Conservation (phyloP, 176 grass and related monocot species). For the Saccharum spontaneum region DNA sequence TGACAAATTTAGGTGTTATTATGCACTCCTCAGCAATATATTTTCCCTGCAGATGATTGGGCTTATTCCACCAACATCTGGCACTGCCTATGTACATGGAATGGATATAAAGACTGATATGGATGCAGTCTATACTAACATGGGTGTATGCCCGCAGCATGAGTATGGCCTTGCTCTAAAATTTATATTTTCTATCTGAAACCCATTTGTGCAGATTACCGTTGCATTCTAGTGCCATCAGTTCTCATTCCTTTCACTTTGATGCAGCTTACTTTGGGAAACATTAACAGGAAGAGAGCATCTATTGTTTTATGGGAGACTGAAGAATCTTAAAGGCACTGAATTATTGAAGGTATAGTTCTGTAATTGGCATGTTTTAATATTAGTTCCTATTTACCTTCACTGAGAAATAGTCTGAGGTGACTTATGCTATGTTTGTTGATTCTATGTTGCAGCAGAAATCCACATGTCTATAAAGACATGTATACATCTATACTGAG, state of each 20-base stretch:
- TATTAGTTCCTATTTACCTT: not conserved
- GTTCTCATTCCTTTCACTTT: constrained; percentile 23
- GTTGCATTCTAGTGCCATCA: not conserved
- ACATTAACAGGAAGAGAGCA: constrained; percentile 91
- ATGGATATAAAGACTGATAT: constrained; percentile 78
- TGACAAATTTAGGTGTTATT: not conserved
- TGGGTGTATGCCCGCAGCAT: constrained; percentile 97
- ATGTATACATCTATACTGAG: constrained; percentile 17
- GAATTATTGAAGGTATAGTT: constrained; percentile 60
- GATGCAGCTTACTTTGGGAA: constrained; percentile 93
- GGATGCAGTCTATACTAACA: constrained; percentile 78
- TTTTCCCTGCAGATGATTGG: constrained; percentile 74
- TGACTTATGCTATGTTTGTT: not conserved
- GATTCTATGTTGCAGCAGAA: not conserved
- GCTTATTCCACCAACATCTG: constrained; percentile 72
- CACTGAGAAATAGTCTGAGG: not conserved
- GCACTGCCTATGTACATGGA: constrained; percentile 78
- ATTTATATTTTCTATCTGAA: not conserved
- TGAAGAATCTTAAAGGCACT: constrained; percentile 85
- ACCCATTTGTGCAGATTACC: not conserved
- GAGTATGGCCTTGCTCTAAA: constrained; percentile 53
- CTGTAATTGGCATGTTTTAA: not conserved
- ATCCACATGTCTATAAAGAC: not conserved
- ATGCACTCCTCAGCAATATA: not conserved
- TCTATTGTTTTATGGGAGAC: constrained; percentile 84